Evolutionary conservation across 2,329 filamentous ascomycete genomes (phyloP), one percentile per base, ranked within the genome.

Genomic region (Aspergillus sp.): DNA sequence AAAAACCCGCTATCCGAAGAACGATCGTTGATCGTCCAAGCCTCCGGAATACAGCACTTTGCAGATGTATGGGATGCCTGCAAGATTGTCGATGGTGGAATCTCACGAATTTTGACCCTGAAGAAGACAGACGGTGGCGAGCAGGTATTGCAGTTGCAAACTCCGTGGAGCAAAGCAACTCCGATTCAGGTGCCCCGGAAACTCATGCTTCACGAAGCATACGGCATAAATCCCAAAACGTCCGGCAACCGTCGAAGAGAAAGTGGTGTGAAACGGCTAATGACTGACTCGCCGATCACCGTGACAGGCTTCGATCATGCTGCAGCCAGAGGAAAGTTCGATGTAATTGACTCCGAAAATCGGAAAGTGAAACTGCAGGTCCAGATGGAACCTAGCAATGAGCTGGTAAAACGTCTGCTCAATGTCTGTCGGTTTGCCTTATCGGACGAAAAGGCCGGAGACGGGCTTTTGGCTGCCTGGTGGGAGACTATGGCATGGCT

Each of bases 401-500:
- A 81, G n/a, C 81, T 89, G 54, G 88, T 91, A 5, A 80, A 79
- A 28, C 86, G 81, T 57, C 78, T 88, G 8, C 77, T 93, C 8
- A 80, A 85, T 32, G 78, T 86, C 15, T 89, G 89, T 69, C 84
- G 84, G 59, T 87, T 88, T 64, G 82, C 90, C 36, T 73, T 92
- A 28, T 85, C 86, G 6, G 79, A 85, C 0, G 80, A 84, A 43
- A 76, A 77, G 59, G 75, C 85, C 77, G 62, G 88, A 80, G 78
- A 90, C 80, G 80, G 80, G 25, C 76, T 92, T 9, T 77, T 91
- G 59, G 82, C 87, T 9, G 86, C 84, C 2, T 93, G 90, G 89
- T 90, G 90, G 84, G 88, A 91, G 70, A 82, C 86, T 19, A 84
- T 90, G 76, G 85, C 87, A 63, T 94, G 90, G 90, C 79, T 91